Percentiles rank a stretch among this genome's conserved stretches.
phyloP scores from a whole-genome alignment of 306 rosid species.

The Casuarina cunninghamiana region DNA sequence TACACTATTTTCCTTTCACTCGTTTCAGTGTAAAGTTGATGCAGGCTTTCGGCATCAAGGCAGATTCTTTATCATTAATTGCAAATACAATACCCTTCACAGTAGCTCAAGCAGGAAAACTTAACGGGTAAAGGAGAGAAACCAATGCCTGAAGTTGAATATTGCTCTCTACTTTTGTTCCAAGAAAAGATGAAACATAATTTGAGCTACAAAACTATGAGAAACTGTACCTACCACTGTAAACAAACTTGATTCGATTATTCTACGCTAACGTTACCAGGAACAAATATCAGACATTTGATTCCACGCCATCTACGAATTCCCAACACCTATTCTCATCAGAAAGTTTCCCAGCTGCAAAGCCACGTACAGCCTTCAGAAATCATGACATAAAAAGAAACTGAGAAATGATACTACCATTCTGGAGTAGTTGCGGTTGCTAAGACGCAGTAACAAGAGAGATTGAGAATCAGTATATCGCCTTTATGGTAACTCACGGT shows the following conservation, averaged over 20 bases:
- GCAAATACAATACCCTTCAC: neutral
- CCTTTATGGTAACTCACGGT: conserved; percentile 12
- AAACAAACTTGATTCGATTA: neutral
- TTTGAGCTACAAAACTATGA: neutral
- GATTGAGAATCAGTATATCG: conserved; percentile 11
- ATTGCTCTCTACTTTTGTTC: neutral
- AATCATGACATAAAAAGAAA: conserved; percentile 5
- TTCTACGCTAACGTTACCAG: neutral
- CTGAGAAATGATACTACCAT: neutral
- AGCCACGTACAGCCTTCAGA: conserved; percentile 14
- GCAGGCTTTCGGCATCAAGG: too few relatives aligned
- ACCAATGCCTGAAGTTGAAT: neutral
- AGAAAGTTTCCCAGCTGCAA: conserved; percentile 6
- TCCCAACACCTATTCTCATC: conserved; percentile 7
- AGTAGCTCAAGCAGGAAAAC: neutral
- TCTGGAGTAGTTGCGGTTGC: conserved; percentile 3
- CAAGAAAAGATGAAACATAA: neutral
- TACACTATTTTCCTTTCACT: neutral
- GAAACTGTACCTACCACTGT: neutral
- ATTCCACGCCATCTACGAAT: neutral
- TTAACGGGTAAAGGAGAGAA: neutral
- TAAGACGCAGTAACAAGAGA: conserved; percentile 13
- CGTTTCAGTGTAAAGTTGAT: too few relatives aligned
- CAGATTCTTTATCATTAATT: neutral
- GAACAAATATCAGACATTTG: neutral